Percentiles rank a stretch among this genome's conserved stretches.
Evolutionary conservation across 495 filamentous ascomycete genomes (phyloP).

Genomic region (Aspergillus heteromorphus): DNA sequence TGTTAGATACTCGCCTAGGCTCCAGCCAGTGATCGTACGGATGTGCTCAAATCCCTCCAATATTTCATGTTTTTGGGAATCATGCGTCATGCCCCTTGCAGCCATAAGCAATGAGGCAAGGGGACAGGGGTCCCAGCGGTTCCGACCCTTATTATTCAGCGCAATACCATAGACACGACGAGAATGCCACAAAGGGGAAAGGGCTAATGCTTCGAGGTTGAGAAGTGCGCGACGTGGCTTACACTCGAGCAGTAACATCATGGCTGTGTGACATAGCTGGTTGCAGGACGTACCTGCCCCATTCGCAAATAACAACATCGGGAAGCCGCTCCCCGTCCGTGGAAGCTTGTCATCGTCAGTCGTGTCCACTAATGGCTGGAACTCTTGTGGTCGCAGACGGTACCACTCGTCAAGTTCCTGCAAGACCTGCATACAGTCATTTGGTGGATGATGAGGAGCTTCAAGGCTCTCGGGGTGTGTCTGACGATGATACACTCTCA

Average conservation of each 20-base stretch:
- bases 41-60: conserved; percentile 25
- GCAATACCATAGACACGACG: conserved; percentile 34
- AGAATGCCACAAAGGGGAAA: conserved; percentile 35
- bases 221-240: conserved; percentile 29
- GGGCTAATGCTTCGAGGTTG: conserved; percentile 14
- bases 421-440: conserved; percentile 23
- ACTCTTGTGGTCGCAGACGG: conserved; percentile 27
- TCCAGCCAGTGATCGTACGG: conserved; percentile 28
- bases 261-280: conserved; percentile 40
- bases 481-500: conserved; percentile 22
- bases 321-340: conserved; percentile 24
- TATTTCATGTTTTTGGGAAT: conserved; percentile 30
- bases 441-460: conserved; percentile 4
- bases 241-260: conserved; percentile 33
- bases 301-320: conserved; percentile 34
- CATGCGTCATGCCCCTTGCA: conserved; percentile 33
- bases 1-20: conserved; percentile 14
- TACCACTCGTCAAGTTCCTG: conserved; percentile 31
- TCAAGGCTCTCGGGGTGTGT: conserved; percentile 7
- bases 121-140: conserved; percentile 34
- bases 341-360: conserved; percentile 11
- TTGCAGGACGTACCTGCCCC: conserved; percentile 36
- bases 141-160: conserved; percentile 31
- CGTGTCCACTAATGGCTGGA: conserved; percentile 31
- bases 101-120: conserved; percentile 31